A percentile compares a stretch with the other conserved stretches of the same genome.
phyloP scores from a whole-genome alignment of 1,284 basidiomycete species.

The Takashimella tepidaria region DNA sequence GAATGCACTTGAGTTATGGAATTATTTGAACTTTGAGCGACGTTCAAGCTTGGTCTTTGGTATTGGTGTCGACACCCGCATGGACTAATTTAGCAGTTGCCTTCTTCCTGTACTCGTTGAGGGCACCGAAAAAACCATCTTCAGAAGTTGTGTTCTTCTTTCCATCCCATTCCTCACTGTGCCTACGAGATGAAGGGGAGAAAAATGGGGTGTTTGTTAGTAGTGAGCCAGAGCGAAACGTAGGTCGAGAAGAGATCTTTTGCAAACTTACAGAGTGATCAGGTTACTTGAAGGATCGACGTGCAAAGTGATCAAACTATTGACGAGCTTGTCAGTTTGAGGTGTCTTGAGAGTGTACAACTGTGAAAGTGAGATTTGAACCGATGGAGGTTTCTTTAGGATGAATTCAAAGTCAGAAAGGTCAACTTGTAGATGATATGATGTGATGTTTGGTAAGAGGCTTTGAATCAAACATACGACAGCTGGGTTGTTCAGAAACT shows the following conservation, averaged over 20 bases:
- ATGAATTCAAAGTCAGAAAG: too few species aligned
- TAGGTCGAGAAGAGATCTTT: neutral
- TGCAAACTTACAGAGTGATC: constrained; percentile 23
- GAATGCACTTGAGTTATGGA: too few species aligned
- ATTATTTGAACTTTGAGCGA: too few species aligned
- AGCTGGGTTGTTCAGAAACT: constrained; percentile 34
- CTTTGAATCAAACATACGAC: constrained; percentile 21
- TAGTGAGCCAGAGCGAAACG: too few species aligned
- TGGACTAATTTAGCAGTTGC: constrained; percentile 27
- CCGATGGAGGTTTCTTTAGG: constrained; percentile 37
- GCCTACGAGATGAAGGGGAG: constrained; percentile 14
- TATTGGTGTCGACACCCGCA: constrained; percentile 25
- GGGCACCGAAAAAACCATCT: constrained; percentile 35
- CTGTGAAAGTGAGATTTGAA: constrained; percentile 35
- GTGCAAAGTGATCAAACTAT: constrained; percentile 33
- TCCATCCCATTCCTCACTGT: constrained; percentile 39
- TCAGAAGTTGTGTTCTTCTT: constrained; percentile 32
- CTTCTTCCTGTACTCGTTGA: constrained; percentile 38
- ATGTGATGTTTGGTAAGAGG: too few species aligned
- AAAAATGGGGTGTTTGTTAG: too few species aligned
- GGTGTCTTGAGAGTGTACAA: constrained; percentile 27
- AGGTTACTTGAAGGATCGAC: constrained; percentile 32
- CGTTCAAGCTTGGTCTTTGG: constrained; percentile 21
- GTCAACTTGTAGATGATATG: too few species aligned
- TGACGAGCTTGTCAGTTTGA: constrained; percentile 25